Evolutionary conservation across 1,139 yeast species (phyloP), one percentile per base, ranked within the genome.

Genomic region (Eremothecium cymbalariae): DNA sequence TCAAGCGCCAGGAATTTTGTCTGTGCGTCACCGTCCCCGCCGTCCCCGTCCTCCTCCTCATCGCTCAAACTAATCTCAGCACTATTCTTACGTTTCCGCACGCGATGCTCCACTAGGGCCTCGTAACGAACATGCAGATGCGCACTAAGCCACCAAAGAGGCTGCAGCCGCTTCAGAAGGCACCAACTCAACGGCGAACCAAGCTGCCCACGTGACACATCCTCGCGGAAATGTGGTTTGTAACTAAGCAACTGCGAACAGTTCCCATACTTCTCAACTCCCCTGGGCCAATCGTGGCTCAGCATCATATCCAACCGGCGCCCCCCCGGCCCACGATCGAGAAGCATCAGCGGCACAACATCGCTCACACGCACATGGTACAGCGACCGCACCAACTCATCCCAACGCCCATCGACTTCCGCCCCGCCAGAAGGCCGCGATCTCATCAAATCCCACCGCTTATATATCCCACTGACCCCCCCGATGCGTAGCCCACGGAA

Each of bases 211-310:
- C 60, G 62, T 2, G 65, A 60, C 2, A 86, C 69, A 55, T 90
- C 97, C 1, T 52, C 50, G 41, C 62, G 65, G 53, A 90, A 83
- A 50, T 69, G 82, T 0, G 81, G 85, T 55, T 93, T 90, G 16
- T 49, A 44, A 18, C 53, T 55, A 18, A 90, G 47, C 12, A 90
- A 60, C 23, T 48, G 43, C 0, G 52, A 40, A 8, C 65, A 28
- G 49, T 83, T 59, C 0, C 97, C 98, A 53, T 70, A 60, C 12
- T 73, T 62, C 31, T 71, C 83, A 12, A 86, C 76, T 2, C 84
- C 84, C 31, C 69, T 75, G 0, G 99, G 99, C 99, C 99, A 90
- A 60, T 90, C 99, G 56, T 90, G 99, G 30, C 83, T 72, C 38
- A 88, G 42, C 50, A 80, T 85, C 8, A 73, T 32, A 28, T 57